Evolutionary conservation across 2,329 filamentous ascomycete genomes (phyloP), one percentile per base, ranked within the genome.

Genomic region (Microsporum canis): DNA sequence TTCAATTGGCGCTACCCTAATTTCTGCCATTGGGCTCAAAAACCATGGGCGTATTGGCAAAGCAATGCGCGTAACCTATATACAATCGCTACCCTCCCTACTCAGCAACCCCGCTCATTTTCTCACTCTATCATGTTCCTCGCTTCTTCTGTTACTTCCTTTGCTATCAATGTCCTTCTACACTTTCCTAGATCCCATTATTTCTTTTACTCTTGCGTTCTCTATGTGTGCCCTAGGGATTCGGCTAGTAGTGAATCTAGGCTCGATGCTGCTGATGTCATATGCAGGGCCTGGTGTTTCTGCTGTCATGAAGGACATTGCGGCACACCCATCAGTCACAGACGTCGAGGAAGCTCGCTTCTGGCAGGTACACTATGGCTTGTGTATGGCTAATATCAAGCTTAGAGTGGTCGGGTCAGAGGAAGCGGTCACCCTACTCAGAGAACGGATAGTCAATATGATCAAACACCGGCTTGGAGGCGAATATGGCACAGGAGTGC

Each of bases 361-460:
- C 74, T 99, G 94, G 94, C 94, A 99, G 77, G 94, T 96, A 12
- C 94, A 99, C 75, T 96, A 97, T 72, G 91, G 92, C 1, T 79
- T 97, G 45, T 95, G 91, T 70, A 95, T 97, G 88, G 94, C 94
- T 6, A 96, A 95, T 71, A 73, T 99, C 66, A 95, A 90, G 73
- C 75, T 99, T 23, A 82, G 86, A 62, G 83, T 96, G 31, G 71
- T 76, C 62, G 87, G 86, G 3, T 85, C 88, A 49, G 89, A 94
- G 63, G 83, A 87, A 12, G 82, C 86, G 4, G 77, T 95, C 62
- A 80, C 81, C 62, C 87, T 87, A 68, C 75, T 97, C 65, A 83
- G 91, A 62, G 86, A 88, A 64, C 85, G 89, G 53, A 83, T 96
- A 57, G 82, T 84, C 14, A 87, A 86, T 62, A 76, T 96, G 68